phyloP scores from a whole-genome alignment of 192 early-diverging fungal genomes.

The Pilaira anomala region DNA sequence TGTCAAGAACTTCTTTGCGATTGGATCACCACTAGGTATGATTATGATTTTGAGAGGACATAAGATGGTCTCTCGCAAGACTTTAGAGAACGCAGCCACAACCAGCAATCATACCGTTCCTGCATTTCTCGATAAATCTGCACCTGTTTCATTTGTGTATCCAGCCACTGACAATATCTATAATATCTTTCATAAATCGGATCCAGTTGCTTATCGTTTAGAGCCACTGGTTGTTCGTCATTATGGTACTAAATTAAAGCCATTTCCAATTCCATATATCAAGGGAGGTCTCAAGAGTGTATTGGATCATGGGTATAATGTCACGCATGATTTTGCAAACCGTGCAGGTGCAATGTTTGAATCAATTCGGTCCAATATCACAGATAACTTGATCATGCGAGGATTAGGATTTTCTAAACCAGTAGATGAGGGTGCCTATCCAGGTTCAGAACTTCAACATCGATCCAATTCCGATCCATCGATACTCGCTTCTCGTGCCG shows the following conservation, averaged over 20 bases:
- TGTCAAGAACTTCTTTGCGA: slow-evolving; percentile 73
- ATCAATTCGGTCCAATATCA: slow-evolving; percentile 48
- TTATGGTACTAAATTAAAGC: slow-evolving; percentile 59
- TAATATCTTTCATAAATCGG: slow-evolving; percentile 75
- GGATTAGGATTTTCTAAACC: slow-evolving; percentile 33
- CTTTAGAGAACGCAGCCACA: slow-evolving; percentile 6
- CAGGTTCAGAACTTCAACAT: background rate
- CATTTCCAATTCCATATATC: slow-evolving; percentile 70
- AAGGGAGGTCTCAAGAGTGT: slow-evolving; percentile 80
- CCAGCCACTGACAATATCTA: slow-evolving; percentile 73
- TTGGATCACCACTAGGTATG: slow-evolving; percentile 80
- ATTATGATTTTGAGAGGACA: slow-evolving; percentile 73
- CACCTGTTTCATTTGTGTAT: slow-evolving; percentile 38
- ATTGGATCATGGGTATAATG: slow-evolving; percentile 63
- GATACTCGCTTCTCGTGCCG: slow-evolving; percentile 10
- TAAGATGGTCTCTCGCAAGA: slow-evolving; percentile 53
- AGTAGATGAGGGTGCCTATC: background rate
- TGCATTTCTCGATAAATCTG: slow-evolving; percentile 17
- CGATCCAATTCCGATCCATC: slow-evolving; percentile 5
- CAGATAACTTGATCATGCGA: slow-evolving; percentile 49
- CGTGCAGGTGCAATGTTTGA: slow-evolving; percentile 64
- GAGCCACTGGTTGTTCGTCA: slow-evolving; percentile 66
- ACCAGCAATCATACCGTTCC: background rate
- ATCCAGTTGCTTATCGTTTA: slow-evolving; percentile 74
- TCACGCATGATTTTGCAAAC: slow-evolving; percentile 64